Evolutionary conservation across 208 protist genomes (phyloP), one percentile per base, ranked within the genome.

Genomic region (Porcisia hertigi): DNA sequence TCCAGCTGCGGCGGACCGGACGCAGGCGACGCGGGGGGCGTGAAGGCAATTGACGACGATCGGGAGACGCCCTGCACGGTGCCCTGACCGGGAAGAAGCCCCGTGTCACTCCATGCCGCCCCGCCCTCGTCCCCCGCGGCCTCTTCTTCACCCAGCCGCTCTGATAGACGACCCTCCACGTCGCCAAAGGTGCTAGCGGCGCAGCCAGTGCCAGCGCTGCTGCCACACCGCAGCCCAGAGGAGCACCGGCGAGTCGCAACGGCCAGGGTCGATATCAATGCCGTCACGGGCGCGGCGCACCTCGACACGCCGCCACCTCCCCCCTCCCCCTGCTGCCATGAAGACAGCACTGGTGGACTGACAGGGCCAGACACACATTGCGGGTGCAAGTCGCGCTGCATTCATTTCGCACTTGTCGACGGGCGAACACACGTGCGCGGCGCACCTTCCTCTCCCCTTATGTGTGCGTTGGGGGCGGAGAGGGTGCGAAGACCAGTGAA

Each of bases 211-310:
- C 20, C 39, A 23, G 11, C 34, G 60, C 71, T 43, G 60, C 55
- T 65, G 45, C 62, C 4, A 47, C 62, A 9, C 62, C 18, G 20
- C 45, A 43, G 8, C 20, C 45, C 23, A 63, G 52, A 41, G 16
- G 52, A 45, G 34, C 8, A 79, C 7, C 36, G 54, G 58, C 67
- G 58, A 75, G 71, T 49, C 23, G 71, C 16, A 75, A 45, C 71
- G 58, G 41, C 16, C 23, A 58, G 30, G 43, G 66, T 14, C 4
- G 47, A 41, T 71, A 43, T n/a, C n/a, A 23, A 4, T 25, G n/a
- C 43, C 52, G 64, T 65, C n/a, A 25, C 25, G 58, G 8, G 0
- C 41, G 53, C 30, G 20, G 20, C 39, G 18, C 62, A 49, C 3
- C 39, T 47, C 62, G 20, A 47, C 6, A 66, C 39, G 20, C 39